Conservation (phyloP, 164 flowering plant species). For the Stephania yunnanensis region DNA sequence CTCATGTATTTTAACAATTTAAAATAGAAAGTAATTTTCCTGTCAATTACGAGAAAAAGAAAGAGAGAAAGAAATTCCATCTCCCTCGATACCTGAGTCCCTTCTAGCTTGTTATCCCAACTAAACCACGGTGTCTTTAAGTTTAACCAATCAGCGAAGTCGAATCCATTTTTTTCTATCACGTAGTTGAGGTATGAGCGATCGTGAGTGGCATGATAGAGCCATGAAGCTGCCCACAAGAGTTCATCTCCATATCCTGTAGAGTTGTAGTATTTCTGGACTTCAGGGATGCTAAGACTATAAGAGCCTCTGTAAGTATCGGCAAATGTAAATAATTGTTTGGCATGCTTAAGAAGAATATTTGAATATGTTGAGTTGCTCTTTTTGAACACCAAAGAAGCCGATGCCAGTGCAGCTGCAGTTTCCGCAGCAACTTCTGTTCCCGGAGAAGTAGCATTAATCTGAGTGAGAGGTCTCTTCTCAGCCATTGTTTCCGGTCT, state of each 20-base stretch:
- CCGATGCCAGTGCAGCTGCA: constrained; percentile 92
- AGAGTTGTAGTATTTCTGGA: constrained; percentile 63
- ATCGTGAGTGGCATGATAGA: constrained; percentile 88
- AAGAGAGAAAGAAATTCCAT: not conserved
- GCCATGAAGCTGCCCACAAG: constrained; percentile 97
- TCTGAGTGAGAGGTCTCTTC: constrained; percentile 63
- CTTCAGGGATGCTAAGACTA: constrained; percentile 63
- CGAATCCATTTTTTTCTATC: constrained; percentile 52
- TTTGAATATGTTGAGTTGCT: constrained; percentile 52
- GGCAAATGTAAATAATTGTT: constrained; percentile 71
- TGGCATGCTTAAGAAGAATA: constrained; percentile 63
- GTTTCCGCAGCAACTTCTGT: constrained; percentile 97
- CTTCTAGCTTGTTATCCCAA: constrained; percentile 92
- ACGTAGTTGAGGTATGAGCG: constrained; percentile 54
- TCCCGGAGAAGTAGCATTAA: constrained; percentile 67
- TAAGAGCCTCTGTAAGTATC: constrained; percentile 54
- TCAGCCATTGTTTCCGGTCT: constrained; percentile 78
- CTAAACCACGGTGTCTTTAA: constrained; percentile 76
- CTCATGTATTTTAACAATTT: too few species aligned
- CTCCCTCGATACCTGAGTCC: constrained; percentile 60
- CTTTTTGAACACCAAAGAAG: constrained; percentile 74
- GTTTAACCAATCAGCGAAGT: constrained; percentile 55
- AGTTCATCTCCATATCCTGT: constrained; percentile 93
- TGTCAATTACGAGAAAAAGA: too few species aligned
- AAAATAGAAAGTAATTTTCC: too few species aligned